Evolutionary conservation across 2,329 filamentous ascomycete genomes (phyloP), one percentile per base, ranked within the genome.

Genomic region (Chalaropsis thielavioides): DNA sequence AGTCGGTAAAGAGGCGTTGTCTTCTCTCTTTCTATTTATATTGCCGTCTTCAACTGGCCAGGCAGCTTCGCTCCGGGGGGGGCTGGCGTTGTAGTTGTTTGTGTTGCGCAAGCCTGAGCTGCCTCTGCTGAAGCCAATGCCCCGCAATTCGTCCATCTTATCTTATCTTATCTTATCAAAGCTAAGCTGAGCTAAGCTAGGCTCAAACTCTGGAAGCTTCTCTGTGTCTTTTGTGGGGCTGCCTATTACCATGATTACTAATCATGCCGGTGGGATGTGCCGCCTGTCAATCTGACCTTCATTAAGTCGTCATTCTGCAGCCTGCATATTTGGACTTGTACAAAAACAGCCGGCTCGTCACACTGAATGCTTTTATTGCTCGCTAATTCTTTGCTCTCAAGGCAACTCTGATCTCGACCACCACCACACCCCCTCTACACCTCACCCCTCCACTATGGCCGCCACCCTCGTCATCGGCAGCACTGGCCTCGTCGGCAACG

Each of bases 401-500:
- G 31, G 31, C 31, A 31, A 31, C 3, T 2, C 6, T 31, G 3
- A 31, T 31, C 31, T 31, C 31, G 31, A 31, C 31, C 31, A 31
- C 27, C 17, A 41, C 13, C 31, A 8, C 3, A 19, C 24, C n/a
- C 31, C 24, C 22, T 19, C 56, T 11, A 15, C 35, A 59, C 44
- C 38, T 5, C 35, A 17, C 54, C 19, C 10, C 46, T 1, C n/a
- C 43, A 66, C 17, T 61, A 80, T 81, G 79, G 70, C 80, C 2
- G 75, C 79, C 56, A 77, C 79, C 69, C 77, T 78, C 67, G 73
- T 88, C 67, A 80, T 84, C 69, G 87, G 87, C 68, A 82, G 80
- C 70, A 89, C 86, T 65, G 85, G 86, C 72, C 81, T 87, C 44
- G 80, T 81, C 69, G 92, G 92, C 72, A 83, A 83, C 63, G 78